phyloP scores from a whole-genome alignment of 2,329 filamentous ascomycete genomes.

The Whalleya microplaca region DNA sequence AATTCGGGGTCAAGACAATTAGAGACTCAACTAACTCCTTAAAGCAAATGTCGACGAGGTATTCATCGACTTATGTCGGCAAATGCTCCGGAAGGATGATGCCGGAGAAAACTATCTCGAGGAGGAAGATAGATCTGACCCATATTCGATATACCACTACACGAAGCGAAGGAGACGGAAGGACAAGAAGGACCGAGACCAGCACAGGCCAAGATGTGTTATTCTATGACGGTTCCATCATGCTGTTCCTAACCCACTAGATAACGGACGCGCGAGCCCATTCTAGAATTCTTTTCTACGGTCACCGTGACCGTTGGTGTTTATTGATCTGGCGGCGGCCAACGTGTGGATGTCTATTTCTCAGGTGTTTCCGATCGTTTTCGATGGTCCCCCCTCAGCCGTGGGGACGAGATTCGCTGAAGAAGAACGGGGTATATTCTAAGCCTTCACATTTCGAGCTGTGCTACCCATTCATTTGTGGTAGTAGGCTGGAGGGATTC shows the following conservation, averaged over 20 bases:
- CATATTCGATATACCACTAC: slow-evolving; percentile 36
- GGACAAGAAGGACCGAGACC: slow-evolving; percentile 30
- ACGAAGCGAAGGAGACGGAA: slow-evolving; percentile 39
- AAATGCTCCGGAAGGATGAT: slow-evolving; percentile 78
- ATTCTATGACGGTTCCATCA: slow-evolving; percentile 43
- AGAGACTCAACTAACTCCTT: slow-evolving; percentile 6
- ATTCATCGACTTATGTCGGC: slow-evolving; percentile 81
- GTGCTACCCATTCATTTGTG: background rate
- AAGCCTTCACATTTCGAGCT: background rate
- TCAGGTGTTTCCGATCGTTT: background rate
- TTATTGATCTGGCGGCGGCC: background rate
- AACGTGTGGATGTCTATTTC: background rate
- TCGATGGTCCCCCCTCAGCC: background rate
- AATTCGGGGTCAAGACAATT: background rate
- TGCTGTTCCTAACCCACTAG: background rate
- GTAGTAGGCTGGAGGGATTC: background rate
- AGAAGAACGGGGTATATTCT: background rate
- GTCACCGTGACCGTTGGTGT: background rate
- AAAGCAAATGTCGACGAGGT: slow-evolving; percentile 86
- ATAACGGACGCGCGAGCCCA: background rate
- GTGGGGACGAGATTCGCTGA: background rate
- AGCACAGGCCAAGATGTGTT: slow-evolving; percentile 45
- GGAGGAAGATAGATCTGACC: slow-evolving; percentile 48
- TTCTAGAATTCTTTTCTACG: background rate
- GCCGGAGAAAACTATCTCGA: slow-evolving; percentile 43